Evolutionary conservation across 2,329 filamentous ascomycete species (phyloP), one percentile per base, ranked within the genome.

Genomic region (Bipolaris sorokiniana): DNA sequence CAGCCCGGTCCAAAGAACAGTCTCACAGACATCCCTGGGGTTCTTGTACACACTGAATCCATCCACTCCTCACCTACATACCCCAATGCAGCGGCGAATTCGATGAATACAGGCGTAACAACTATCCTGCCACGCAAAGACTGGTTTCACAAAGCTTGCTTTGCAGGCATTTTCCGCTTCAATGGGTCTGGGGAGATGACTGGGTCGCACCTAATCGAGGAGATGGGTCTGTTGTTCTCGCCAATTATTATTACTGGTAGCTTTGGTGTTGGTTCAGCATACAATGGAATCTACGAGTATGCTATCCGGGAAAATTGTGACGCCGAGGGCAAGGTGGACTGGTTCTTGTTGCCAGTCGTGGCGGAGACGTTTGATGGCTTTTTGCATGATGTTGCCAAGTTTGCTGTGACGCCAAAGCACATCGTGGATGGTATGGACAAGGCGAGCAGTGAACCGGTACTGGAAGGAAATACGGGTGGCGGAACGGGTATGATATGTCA

Each of bases 401-500:
- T 88, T 51, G 79, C 80, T 0, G 79, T 89, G 2, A 82, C 78
- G 22, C 77, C 84, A 0, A 74, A 82, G 51, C 82, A 87, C 59
- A 75, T 88, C 33, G 77, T 84, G 26, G 69, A 77, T 3, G 84
- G 85, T 0, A 84, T 89, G 49, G 77, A 81, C 31, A 77, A 70
- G 7, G 86, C 84, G 0, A 77, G 76, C 2, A 76, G 78, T 7
- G 83, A 80, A 1, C 73, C 77, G 0, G 86, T 90, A 0, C 73
- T 75, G 1, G 87, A 90, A 72, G 88, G 88, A 0, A 86, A 85
- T 63, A 82, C 82, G 1, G 88, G 88, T 3, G 88, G 88, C 16
- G 88, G 88, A n/a, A 87, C 86, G 0, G 87, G 86, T 13, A 89
- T 89, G 86, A 80, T 86, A 36, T 88, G 85, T 66, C 85, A 88